Base-by-base conservation (phyloP, 169 alveolate species). In the Plasmodium vivax region DNA sequence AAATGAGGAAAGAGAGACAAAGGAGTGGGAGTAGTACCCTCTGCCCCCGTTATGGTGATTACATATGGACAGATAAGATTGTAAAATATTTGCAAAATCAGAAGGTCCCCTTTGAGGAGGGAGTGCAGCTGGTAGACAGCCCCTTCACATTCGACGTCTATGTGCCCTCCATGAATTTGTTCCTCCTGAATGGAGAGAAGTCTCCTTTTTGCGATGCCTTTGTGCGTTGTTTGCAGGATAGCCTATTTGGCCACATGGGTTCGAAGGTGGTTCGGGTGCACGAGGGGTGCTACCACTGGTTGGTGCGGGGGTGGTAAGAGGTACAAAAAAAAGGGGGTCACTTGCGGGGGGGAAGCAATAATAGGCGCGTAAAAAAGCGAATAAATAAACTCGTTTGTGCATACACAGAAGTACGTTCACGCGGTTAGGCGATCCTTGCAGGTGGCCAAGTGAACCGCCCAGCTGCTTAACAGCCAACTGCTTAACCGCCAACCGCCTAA, bases 71-170 rank as follows among this genome's bases (percentile, higher is more conserved):
- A 41, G 30, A 77, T 6, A 56, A n/a, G 36, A 87, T 87, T 32
- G n/a, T 54, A 23, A n/a, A 87, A 4, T 77, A 47, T 71, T 38
- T 87, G 56, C 36, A 87, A 45, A 68, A 54, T 32, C 56, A 77
- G 10, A 16, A 71, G 14, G 47, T 77, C 14, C 45, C 36, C 27
- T 87, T 75, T 87, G 27, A 75, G n/a, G 71, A 23, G 36, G 45
- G 77, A 56, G 19, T 87, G 1, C 58, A 75, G 10, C 81, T 87
- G 71, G 58, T 75, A 77, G 85, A 77, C 47, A 87, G 93, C 19
- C 93, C 93, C 38, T 87, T 87, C 34, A 87, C 81, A 87, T 87
- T 87, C 71, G 84, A 45, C 79, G 43, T 87, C 30, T 87, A 77
- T 58, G 16, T 87, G 14, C 93, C 93, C 14, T 87, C 93, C 8